Percentiles rank a stretch among this genome's conserved stretches.
Evolutionary conservation across 2,329 filamentous ascomycete genomes (phyloP).

Genomic region (Talaromyces piceae): DNA sequence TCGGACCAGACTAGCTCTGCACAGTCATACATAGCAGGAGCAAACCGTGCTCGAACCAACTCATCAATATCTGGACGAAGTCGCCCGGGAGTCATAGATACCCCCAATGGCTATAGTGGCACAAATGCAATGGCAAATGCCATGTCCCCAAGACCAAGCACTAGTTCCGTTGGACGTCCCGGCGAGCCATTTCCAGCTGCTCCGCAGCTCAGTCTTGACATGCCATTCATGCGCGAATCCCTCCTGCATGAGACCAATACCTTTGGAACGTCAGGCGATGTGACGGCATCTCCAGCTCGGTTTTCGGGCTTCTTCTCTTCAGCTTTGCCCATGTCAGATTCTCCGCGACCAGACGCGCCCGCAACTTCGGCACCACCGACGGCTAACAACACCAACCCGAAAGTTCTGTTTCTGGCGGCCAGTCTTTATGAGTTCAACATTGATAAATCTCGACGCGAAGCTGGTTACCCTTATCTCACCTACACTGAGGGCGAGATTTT

Average conservation of each 20-base stretch:
- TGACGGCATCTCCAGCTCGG: conserved; percentile 41
- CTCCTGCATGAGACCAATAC: conserved; percentile 24
- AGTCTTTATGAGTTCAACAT: conserved; percentile 98
- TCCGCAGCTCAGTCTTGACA: conserved; percentile 39
- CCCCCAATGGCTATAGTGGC: conserved; percentile 37
- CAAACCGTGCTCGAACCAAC: conserved; percentile 48
- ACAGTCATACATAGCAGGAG: conserved; percentile 8
- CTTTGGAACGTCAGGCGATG: conserved; percentile 16
- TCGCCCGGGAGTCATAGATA: conserved; percentile 45
- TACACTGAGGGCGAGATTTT: conserved; percentile 95
- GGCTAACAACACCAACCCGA: conserved; percentile 40
- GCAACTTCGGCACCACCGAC: conserved; percentile 36
- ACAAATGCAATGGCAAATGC: conserved; percentile 38
- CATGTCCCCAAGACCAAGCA: conserved; percentile 46
- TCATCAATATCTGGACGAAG: conserved; percentile 45
- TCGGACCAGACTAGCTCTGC: conserved; percentile 1
- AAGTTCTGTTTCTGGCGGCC: conserved; percentile 82
- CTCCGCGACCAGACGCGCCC: conserved; percentile 28
- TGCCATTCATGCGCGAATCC: conserved; percentile 37
- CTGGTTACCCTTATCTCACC: conserved; percentile 89
- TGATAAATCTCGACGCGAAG: conserved; percentile 81
- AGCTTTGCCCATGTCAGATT: conserved; percentile 72
- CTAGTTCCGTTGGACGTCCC: conserved; percentile 13
- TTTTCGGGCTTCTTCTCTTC: conserved; percentile 79
- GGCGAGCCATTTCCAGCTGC: conserved; percentile 30